Evolutionary conservation across 176 grass and related monocot species (phyloP).

Genomic region (Panicum miliaceum): DNA sequence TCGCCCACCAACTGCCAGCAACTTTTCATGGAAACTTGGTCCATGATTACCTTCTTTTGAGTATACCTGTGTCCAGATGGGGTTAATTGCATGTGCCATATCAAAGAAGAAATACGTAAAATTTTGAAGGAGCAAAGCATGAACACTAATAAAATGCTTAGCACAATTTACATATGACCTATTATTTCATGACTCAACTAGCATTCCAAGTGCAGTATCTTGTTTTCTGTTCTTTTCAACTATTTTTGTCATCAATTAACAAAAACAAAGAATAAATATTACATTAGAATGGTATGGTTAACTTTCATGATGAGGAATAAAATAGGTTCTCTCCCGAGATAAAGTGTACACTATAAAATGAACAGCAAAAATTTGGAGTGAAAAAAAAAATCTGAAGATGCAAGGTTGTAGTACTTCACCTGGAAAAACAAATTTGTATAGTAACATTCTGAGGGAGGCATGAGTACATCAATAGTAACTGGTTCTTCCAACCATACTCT

Average conservation of each 20-base stretch:
- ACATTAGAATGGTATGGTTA: slow-evolving; percentile 13
- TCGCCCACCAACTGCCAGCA: slow-evolving; percentile 88
- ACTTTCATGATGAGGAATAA: not conserved
- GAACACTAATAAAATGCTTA: slow-evolving; percentile 5
- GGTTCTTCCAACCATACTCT: slow-evolving; percentile 73
- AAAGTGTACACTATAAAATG: not conserved
- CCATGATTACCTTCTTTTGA: slow-evolving; percentile 70
- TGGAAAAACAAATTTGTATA: slow-evolving; percentile 85
- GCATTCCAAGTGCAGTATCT: not conserved
- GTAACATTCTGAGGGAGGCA: slow-evolving; percentile 94
- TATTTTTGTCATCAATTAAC: not conserved
- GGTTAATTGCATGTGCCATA: slow-evolving; percentile 22
- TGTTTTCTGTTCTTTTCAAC: slow-evolving; percentile 1
- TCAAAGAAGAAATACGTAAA: slow-evolving; percentile 31
- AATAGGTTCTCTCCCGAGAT: slow-evolving; percentile 26
- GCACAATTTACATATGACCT: slow-evolving; percentile 17
- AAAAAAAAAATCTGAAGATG: not conserved
- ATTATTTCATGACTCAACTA: slow-evolving; percentile 14
- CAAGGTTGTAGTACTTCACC: slow-evolving; percentile 48
- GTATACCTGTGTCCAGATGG: slow-evolving; percentile 61
- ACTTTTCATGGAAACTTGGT: slow-evolving; percentile 62
- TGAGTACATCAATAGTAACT: slow-evolving; percentile 89
- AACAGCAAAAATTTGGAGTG: not conserved
- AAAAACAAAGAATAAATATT: not conserved
- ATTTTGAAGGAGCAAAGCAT: slow-evolving; percentile 24